A percentile compares a stretch with the other conserved stretches of the same genome.
phyloP scores from a whole-genome alignment of 2,329 filamentous ascomycete species.

The Cladorrhinum sp. region DNA sequence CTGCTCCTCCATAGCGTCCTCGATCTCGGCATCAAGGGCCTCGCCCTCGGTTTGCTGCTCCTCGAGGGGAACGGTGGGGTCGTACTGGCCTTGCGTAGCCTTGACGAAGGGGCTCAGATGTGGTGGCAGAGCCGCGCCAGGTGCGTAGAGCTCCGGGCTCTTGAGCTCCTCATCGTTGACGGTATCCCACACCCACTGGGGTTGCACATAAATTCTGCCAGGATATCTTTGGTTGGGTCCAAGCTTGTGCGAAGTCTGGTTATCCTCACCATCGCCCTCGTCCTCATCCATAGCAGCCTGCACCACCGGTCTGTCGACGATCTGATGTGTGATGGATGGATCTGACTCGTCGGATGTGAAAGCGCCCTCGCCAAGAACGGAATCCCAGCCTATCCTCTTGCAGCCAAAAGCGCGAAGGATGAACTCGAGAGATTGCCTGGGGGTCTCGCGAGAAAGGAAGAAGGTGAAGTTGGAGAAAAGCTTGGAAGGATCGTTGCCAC shows the following conservation, averaged over 20 bases:
- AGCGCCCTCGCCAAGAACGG: slow-evolving; percentile 82
- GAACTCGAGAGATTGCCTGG: slow-evolving; percentile 86
- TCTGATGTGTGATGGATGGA: slow-evolving; percentile 88
- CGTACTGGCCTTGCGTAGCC: slow-evolving; percentile 80
- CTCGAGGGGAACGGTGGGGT: slow-evolving; percentile 79
- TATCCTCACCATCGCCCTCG: slow-evolving; percentile 52
- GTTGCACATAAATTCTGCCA: slow-evolving; percentile 90
- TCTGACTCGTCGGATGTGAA: slow-evolving; percentile 89
- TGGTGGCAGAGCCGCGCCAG: slow-evolving; percentile 84
- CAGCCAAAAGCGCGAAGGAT: slow-evolving; percentile 91
- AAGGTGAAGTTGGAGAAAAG: slow-evolving; percentile 88
- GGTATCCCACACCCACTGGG: slow-evolving; percentile 98
- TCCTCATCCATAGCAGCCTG: slow-evolving; percentile 53
- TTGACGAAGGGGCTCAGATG: slow-evolving; percentile 97
- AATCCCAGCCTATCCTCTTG: slow-evolving; percentile 93
- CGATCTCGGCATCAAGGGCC: slow-evolving; percentile 66
- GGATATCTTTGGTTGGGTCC: slow-evolving; percentile 70
- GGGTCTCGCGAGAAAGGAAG: slow-evolving; percentile 91
- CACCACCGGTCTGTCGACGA: slow-evolving; percentile 84
- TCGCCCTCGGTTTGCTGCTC: slow-evolving; percentile 88
- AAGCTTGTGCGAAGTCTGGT: slow-evolving; percentile 59
- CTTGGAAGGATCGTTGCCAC: slow-evolving; percentile 64
- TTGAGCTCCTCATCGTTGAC: slow-evolving; percentile 89
- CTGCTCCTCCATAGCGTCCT: slow-evolving; percentile 46
- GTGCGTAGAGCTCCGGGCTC: slow-evolving; percentile 81